Conservation (phyloP, 805 yeast species). For the Teunomyces gatunensis region DNA sequence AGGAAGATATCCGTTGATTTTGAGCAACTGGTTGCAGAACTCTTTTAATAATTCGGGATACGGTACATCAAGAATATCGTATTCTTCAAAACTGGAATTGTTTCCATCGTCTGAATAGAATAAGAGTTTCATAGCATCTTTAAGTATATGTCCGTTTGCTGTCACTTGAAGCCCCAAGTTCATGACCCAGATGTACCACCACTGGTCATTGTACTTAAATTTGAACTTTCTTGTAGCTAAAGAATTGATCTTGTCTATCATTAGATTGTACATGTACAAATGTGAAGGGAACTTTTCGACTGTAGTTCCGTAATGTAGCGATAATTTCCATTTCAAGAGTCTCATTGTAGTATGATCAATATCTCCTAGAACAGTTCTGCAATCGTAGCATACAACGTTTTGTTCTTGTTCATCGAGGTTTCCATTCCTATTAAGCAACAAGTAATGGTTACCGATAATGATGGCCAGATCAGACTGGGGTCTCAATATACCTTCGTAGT, state of each 20-base stretch:
- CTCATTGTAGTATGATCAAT: conserved; percentile 14
- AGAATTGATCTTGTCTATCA: conserved; percentile 39
- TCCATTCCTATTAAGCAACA: conserved; percentile 33
- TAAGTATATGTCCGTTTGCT: conserved; percentile 12
- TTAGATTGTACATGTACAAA: conserved; percentile 18
- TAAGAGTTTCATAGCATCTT: conserved; percentile 29
- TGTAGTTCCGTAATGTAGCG: not conserved
- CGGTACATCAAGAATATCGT: conserved; percentile 16
- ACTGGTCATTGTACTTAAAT: conserved; percentile 10
- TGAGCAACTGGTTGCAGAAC: conserved; percentile 14
- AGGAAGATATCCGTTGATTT: conserved; percentile 20
- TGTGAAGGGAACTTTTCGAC: conserved; percentile 18
- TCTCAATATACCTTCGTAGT: conserved; percentile 40
- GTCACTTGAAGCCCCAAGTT: conserved; percentile 33
- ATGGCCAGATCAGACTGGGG: conserved; percentile 42
- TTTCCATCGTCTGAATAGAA: conserved; percentile 14
- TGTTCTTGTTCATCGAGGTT: conserved; percentile 6
- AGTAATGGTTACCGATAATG: conserved; percentile 57
- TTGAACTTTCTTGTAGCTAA: conserved; percentile 35
- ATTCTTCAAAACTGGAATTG: conserved; percentile 13
- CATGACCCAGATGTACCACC: conserved; percentile 34
- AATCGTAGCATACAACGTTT: conserved; percentile 31
- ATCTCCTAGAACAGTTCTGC: conserved; percentile 42
- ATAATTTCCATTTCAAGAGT: conserved; percentile 11
- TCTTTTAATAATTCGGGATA: conserved; percentile 13